phyloP scores from a whole-genome alignment of 2,329 filamentous ascomycete species.

The Blastomyces percursus region DNA sequence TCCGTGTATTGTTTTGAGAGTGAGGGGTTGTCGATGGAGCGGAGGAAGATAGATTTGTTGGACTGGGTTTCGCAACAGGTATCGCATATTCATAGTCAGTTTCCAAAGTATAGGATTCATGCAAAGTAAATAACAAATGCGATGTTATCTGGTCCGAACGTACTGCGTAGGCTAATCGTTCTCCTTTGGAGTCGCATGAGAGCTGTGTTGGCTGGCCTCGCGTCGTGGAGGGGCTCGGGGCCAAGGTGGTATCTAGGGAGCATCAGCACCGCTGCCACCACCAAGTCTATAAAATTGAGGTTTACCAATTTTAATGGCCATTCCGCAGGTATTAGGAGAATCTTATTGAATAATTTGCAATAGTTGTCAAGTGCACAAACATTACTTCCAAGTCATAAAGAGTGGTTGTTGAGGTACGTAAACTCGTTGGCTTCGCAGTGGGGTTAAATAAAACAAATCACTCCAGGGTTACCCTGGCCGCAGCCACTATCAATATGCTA shows the following conservation, averaged over 20 bases:
- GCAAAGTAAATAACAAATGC: neutral
- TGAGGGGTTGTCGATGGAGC: slow-evolving; percentile 82
- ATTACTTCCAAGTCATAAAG: neutral
- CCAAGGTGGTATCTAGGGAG: slow-evolving; percentile 60
- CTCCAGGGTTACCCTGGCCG: neutral
- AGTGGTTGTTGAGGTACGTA: neutral
- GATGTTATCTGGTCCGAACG: slow-evolving; percentile 3
- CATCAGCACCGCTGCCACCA: slow-evolving; percentile 13
- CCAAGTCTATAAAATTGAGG: neutral
- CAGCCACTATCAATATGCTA: neutral
- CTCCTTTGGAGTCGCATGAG: slow-evolving; percentile 76
- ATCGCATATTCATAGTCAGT: neutral
- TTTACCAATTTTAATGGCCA: slow-evolving; percentile 38
- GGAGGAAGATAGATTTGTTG: slow-evolving; percentile 92
- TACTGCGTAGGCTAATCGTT: slow-evolving; percentile 87
- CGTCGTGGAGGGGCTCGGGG: slow-evolving; percentile 69
- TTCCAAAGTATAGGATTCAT: neutral
- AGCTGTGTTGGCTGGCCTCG: slow-evolving; percentile 83
- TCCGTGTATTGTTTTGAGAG: slow-evolving; percentile 81
- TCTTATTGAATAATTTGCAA: neutral
- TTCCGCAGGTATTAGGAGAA: slow-evolving; percentile 15
- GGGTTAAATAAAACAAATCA: neutral
- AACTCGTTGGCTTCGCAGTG: neutral
- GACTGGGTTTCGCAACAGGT: slow-evolving; percentile 45
- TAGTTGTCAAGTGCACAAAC: neutral